Evolutionary conservation across 202 grass and related monocot genomes (phyloP), one percentile per base, ranked within the genome.

Genomic region (Setaria italica): DNA sequence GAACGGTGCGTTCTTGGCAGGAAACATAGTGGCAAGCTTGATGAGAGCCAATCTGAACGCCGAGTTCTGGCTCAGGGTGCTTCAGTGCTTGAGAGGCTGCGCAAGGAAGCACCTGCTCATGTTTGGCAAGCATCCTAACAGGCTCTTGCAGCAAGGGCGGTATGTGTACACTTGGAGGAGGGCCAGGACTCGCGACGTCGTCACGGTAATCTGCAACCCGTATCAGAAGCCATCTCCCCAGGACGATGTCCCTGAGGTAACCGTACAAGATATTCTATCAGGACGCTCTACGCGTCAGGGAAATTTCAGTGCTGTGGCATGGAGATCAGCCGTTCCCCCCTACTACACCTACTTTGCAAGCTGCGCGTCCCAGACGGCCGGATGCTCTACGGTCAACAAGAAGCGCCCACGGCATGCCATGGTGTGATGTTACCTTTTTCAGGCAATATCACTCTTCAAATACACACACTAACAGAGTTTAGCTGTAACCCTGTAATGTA

Each of bases 251-350:
- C 74, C 86, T 37, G 65, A 53, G 46, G n/a, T 79, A 56, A 79
- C 74, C 0, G 6, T 39, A 5, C 66, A 39, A 8, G 86, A 88
- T 56, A 20, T 88, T 35, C 3, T 73, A 4, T 65, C 56, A 4
- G 33, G 80, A 41, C 8, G 25, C 11, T 39, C 54, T 6, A 73
- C 58, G 1, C 49, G 19, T 62, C 9, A 67, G 19, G 68, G 48
- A 4, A 42, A 46, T 47, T 88, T 88, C 39, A 9, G 63, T 14
- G 51, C 25, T 5, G 6, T 80, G 62, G 20, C 19, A 67, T 84
- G 81, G 75, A 84, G 59, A 33, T 88, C 81, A 14, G 46, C 48
- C 37, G 39, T 88, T 58, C 87, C 87, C 56, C 81, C 81, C 9
- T 84, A 35, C 49, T 72, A 66, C 86, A 79, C 65, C 11, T 88